A percentile compares a stretch with the other conserved stretches of the same genome.
phyloP scores from a whole-genome alignment of 169 alveolate genomes.

The Eimeria necatrix region DNA sequence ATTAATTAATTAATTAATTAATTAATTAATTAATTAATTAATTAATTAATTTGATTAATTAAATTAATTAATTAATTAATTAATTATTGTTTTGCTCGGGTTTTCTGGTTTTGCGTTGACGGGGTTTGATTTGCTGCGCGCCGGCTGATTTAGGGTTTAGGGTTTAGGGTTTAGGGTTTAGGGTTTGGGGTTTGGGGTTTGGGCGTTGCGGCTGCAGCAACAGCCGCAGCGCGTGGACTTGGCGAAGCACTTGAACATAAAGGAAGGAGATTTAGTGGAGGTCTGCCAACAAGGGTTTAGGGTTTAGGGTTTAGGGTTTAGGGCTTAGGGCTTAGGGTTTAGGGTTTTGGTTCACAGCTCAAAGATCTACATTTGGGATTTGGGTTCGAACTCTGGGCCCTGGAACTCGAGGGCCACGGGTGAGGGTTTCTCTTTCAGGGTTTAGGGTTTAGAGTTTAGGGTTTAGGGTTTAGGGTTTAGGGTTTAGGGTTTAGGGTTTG shows the following conservation, averaged over 20 bases:
- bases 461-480: not conserved
- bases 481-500: not conserved
- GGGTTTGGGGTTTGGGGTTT: no score
- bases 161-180: not conserved
- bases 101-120: not conserved
- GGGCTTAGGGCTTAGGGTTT: no score
- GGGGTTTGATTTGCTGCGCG: not conserved
- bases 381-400: not conserved
- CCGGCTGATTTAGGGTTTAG: not conserved
- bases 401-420: not conserved
- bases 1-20: no score
- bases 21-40: no score
- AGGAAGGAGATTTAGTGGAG: conserved; percentile 91
- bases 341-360: no score
- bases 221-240: conserved; percentile 88
- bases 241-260: conserved; percentile 88
- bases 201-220: conserved; percentile 19
- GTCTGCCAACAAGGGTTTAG: not conserved
- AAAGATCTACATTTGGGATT: not conserved
- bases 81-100: not conserved
- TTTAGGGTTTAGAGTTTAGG: no score
- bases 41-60: no score
- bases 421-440: no score
- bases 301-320: no score
- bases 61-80: no score